Conservation (phyloP, 805 yeast genomes). For the Tanozyma kutaoensis region DNA sequence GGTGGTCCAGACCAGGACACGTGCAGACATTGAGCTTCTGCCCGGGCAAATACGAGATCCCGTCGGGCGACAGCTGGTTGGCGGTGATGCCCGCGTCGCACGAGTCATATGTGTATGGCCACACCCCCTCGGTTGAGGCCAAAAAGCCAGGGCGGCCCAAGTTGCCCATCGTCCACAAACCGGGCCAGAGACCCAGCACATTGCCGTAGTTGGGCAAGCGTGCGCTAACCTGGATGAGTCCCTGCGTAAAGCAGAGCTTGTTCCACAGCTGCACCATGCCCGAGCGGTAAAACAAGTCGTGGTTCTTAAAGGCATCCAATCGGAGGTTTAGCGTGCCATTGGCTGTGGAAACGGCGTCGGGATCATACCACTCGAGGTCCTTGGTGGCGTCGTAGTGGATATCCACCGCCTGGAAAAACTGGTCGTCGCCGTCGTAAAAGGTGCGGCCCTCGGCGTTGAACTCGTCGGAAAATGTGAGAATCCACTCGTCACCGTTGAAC, state of each 20-base stretch:
- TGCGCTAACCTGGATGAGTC: conserved; percentile 63
- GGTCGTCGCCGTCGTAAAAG: conserved; percentile 84
- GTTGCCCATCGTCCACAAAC: conserved; percentile 90
- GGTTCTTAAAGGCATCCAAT: conserved; percentile 76
- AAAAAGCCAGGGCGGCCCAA: conserved; percentile 83
- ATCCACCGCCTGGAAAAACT: conserved; percentile 79
- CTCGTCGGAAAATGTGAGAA: conserved; percentile 80
- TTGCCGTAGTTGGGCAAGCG: conserved; percentile 69
- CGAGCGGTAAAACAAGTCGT: conserved; percentile 68
- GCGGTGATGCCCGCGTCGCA: conserved; percentile 95
- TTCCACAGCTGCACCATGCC: conserved; percentile 94
- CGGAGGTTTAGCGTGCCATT: conserved; percentile 59
- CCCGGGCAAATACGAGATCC: conserved; percentile 77
- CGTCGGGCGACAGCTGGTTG: conserved; percentile 84
- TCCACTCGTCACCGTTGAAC: conserved; percentile 31
- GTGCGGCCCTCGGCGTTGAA: conserved; percentile 84
- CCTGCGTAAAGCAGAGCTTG: conserved; percentile 79
- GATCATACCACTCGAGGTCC: conserved; percentile 92
- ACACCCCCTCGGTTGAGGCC: conserved; percentile 82
- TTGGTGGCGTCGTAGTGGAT: conserved; percentile 75
- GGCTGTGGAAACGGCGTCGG: conserved; percentile 72
- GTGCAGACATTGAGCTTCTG: conserved; percentile 69
- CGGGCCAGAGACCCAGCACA: conserved; percentile 88
- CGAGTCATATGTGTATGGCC: conserved; percentile 83
- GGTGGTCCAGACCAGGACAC: conserved; percentile 76